phyloP scores from a whole-genome alignment of 768 basidiomycete genomes.

The Kwoniella sp. region DNA sequence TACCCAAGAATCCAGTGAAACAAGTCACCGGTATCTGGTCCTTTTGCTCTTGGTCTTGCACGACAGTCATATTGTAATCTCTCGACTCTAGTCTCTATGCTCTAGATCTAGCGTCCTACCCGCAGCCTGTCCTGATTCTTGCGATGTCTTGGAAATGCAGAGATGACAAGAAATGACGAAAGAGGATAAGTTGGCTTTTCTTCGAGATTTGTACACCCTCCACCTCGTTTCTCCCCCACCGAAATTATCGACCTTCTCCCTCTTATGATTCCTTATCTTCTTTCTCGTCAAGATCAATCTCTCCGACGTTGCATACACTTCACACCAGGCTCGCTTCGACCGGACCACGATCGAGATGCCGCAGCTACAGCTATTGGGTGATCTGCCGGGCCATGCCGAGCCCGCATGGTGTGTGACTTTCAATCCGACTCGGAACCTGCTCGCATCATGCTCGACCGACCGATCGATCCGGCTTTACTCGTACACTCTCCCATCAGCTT shows the following conservation, averaged over 20 bases:
- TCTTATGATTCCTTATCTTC: neutral
- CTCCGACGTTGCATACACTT: neutral
- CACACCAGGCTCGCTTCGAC: no score
- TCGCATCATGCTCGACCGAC: conserved; percentile 94
- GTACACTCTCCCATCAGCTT: conserved; percentile 59
- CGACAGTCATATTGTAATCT: conserved; percentile 12
- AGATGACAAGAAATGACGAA: neutral
- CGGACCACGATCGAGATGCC: conserved; percentile 45
- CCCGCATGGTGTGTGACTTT: conserved; percentile 86
- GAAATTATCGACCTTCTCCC: neutral
- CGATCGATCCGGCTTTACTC: conserved; percentile 84
- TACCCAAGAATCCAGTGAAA: conserved; percentile 83
- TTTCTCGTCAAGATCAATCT: neutral
- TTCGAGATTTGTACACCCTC: neutral
- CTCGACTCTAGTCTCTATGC: neutral
- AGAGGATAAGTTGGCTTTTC: no score
- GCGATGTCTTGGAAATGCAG: no score
- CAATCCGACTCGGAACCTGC: conserved; percentile 76
- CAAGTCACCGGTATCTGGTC: conserved; percentile 78
- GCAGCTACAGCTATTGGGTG: conserved; percentile 45
- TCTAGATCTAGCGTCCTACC: no score
- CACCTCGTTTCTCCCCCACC: neutral
- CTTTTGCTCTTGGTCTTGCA: neutral
- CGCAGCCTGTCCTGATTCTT: no score
- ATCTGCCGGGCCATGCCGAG: conserved; percentile 65